phyloP scores from a whole-genome alignment of 1,139 yeast species.

The Meyerozyma sp. region DNA sequence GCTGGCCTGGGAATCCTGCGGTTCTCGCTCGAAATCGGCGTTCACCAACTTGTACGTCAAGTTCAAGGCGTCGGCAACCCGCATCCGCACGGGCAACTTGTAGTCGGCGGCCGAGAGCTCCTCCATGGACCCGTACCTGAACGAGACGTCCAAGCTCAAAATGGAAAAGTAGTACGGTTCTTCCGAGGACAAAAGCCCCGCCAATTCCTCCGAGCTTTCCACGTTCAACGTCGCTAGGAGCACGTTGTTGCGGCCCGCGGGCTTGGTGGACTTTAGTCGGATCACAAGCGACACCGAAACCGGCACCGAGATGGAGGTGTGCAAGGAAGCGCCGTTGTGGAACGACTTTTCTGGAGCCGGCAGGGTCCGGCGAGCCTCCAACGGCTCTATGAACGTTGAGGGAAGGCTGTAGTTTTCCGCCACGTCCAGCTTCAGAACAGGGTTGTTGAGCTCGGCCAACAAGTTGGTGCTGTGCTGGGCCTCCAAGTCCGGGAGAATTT shows the following conservation, averaged over 20 bases:
- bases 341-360: conserved; percentile 1
- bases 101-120: conserved; percentile 20
- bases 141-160: conserved; percentile 36
- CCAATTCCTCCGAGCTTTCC: conserved; percentile 44
- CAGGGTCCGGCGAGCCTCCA: not conserved
- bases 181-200: conserved; percentile 13
- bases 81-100: conserved; percentile 28
- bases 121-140: conserved; percentile 28
- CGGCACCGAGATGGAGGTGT: conserved; percentile 22
- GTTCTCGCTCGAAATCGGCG: conserved; percentile 23
- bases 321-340: conserved; percentile 3
- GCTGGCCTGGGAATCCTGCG: conserved; percentile 11
- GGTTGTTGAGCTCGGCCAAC: conserved; percentile 21
- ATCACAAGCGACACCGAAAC: conserved; percentile 49
- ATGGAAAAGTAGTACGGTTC: conserved; percentile 28
- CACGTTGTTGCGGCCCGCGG: conserved; percentile 50
- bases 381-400: conserved; percentile 1
- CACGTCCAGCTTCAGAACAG: conserved; percentile 5
- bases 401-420: conserved; percentile 4
- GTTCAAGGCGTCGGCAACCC: conserved; percentile 27
- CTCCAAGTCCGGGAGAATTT: conserved; percentile 13
- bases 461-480: conserved; percentile 19
- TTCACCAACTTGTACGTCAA: conserved; percentile 41
- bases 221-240: conserved; percentile 53
- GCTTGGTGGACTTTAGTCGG: conserved; percentile 50